phyloP scores from a whole-genome alignment of 768 basidiomycete genomes.

The Leccinum disarticulatum region DNA sequence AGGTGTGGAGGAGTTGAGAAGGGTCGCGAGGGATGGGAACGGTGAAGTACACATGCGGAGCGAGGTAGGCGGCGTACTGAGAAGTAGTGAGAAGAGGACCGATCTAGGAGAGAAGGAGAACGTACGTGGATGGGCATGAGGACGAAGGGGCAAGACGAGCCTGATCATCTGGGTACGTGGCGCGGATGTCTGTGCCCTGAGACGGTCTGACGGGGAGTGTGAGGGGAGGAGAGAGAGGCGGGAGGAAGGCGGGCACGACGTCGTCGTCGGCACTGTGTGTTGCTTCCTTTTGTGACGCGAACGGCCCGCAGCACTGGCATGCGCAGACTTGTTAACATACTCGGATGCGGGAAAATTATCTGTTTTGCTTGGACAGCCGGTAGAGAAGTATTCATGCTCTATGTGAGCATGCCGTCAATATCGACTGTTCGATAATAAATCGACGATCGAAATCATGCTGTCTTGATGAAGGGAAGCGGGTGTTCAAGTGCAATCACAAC shows the following conservation, averaged over 20 bases:
- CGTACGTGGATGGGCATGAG: constrained; percentile 47
- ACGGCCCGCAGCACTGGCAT: no score
- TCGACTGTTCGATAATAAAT: no score
- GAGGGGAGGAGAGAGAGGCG: constrained; percentile 1
- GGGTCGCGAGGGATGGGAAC: constrained; percentile 44
- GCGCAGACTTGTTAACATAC: no score
- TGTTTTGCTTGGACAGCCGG: no score
- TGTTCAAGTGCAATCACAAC: constrained; percentile 67
- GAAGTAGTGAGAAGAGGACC: constrained; percentile 10
- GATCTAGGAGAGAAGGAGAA: not conserved
- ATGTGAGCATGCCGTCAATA: no score
- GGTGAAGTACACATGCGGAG: constrained; percentile 59
- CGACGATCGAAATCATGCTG: no score
- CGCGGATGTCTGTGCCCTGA: constrained; percentile 26
- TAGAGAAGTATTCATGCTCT: no score
- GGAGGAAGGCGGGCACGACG: no score
- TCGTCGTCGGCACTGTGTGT: no score
- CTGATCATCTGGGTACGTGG: constrained; percentile 32
- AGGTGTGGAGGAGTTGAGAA: constrained; percentile 25
- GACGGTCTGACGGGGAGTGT: constrained; percentile 30
- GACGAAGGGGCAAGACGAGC: constrained; percentile 43
- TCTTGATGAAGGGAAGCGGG: constrained; percentile 59
- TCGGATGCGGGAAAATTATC: no score
- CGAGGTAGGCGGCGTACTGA: constrained; percentile 56
- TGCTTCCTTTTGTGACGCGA: no score